phyloP scores from a whole-genome alignment of 768 basidiomycete genomes.

The Paxillus ammoniavirescens region DNA sequence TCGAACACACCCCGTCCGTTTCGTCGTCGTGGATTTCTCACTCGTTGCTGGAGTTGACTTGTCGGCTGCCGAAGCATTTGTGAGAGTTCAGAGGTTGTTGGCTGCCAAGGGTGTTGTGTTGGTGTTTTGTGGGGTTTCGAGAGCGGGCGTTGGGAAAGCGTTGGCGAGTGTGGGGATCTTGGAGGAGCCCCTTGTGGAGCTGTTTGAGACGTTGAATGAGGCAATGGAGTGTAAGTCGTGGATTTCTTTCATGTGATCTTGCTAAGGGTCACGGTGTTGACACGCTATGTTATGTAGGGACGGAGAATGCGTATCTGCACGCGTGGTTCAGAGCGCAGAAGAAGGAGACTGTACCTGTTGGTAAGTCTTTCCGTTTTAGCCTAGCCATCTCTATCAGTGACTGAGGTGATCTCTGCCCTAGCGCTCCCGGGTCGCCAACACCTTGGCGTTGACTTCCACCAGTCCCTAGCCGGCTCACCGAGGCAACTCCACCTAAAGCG shows the following conservation, averaged over 20 bases:
- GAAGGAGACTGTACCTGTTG: conserved; percentile 42
- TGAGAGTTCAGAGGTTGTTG: conserved; percentile 83
- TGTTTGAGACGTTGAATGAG: conserved; percentile 81
- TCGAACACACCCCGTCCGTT: conserved; percentile 76
- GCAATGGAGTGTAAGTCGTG: conserved; percentile 82
- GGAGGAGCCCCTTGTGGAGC: conserved; percentile 72
- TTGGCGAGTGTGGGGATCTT: conserved; percentile 78
- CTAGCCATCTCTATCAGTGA: neutral
- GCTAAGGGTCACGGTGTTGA: conserved; percentile 3
- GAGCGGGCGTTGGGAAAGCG: conserved; percentile 68
- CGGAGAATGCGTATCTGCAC: conserved; percentile 87
- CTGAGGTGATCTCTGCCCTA: conserved; percentile 14
- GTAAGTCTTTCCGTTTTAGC: conserved; percentile 36
- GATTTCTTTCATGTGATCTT: conserved; percentile 1
- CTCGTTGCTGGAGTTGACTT: conserved; percentile 91
- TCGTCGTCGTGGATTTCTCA: conserved; percentile 85
- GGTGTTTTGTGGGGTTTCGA: conserved; percentile 81
- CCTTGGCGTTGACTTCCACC: conserved; percentile 44
- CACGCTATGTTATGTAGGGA: conserved; percentile 51
- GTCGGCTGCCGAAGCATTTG: conserved; percentile 93
- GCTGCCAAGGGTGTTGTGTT: conserved; percentile 74
- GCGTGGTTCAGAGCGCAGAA: conserved; percentile 75
- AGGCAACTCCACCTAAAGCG: conserved; percentile 64
- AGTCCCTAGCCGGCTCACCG: conserved; percentile 56
- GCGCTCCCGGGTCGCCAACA: conserved; percentile 61